Evolutionary conservation across 2,329 filamentous ascomycete genomes (phyloP), one percentile per base, ranked within the genome.

Genomic region (Apiospora phragmitis): DNA sequence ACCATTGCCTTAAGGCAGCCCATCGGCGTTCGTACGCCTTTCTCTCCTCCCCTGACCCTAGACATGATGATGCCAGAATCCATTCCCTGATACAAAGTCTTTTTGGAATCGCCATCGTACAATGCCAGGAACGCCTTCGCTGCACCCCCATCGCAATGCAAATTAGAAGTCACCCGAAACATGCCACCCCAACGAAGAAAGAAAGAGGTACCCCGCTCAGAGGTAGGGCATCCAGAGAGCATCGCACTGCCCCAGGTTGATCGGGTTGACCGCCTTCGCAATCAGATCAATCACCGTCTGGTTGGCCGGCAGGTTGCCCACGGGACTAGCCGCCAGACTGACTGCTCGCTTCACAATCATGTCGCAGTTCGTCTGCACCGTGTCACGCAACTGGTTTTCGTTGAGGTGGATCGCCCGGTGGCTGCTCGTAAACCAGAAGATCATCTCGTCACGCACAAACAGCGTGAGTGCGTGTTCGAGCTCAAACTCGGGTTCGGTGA

Each of bases 161-260:
- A 62, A n/a, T 1, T 11, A 62, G 3, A 62, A 35, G 7, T 14
- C 55, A 21, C 35, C 55, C 55, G 55, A n/a, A 62, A 38, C 32
- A 62, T n/a, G 32, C 55, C 32, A 62, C 32, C 55, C 21, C n/a
- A 8, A 45, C 32, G 38, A 21, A 18, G 21, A 45, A 45, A 32
- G 21, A 41, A 42, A 21, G n/a, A 42, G 21, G 21, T 16, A 18
- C n/a, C 42, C 29, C n/a, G 16, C 67, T 55, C 86, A 98, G 79
- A 98, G 84, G 85, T 97, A 99, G 32, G 94, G 92, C 95, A 98
- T 98, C 94, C 96, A 99, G 76, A 99, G 84, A 71, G 95, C 91
- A 85, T 99, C 96, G 78, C 93, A 95, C 81, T 93, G 89, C 62
- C 93, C 92, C 82, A 99, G 81, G 80, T 96, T 94, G 84, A 93